Evolutionary conservation across 1,139 yeast genomes (phyloP).

Genomic region (Magnusiomyces suaveolens): DNA sequence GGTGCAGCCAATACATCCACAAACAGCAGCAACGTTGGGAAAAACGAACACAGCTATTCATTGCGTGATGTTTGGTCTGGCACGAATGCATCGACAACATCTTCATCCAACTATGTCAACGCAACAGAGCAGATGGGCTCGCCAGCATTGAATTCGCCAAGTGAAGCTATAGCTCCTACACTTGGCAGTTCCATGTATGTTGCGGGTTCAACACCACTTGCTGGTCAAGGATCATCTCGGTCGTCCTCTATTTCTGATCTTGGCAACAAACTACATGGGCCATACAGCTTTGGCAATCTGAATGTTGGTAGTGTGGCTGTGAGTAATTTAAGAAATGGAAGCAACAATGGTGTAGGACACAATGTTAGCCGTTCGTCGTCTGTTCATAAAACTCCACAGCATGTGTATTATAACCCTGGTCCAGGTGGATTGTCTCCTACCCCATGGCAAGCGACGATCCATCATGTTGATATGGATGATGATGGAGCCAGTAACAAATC

Average conservation of each 20-base stretch:
- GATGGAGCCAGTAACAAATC: background rate
- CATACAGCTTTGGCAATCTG: background rate
- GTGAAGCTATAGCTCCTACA: background rate
- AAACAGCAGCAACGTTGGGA: background rate
- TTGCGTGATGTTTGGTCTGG: background rate
- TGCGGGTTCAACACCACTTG: background rate
- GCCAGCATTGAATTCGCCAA: background rate
- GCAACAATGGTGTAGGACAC: background rate
- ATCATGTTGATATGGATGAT: constrained; percentile 4
- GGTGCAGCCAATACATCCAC: background rate
- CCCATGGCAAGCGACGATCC: constrained; percentile 4
- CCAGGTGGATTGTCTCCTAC: background rate
- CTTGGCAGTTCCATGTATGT: background rate
- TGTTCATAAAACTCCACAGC: background rate
- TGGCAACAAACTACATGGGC: background rate
- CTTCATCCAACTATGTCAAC: background rate
- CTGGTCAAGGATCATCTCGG: background rate
- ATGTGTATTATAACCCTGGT: background rate
- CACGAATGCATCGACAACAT: background rate
- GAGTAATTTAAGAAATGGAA: background rate
- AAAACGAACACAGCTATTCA: too few species aligned
- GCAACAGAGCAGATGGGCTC: background rate
- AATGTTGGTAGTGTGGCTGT: background rate
- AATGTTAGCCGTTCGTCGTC: background rate
- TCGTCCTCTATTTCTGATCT: background rate